Evolutionary conservation across 2,329 filamentous ascomycete genomes (phyloP).

Genomic region (Sclerotinia glacialis): DNA sequence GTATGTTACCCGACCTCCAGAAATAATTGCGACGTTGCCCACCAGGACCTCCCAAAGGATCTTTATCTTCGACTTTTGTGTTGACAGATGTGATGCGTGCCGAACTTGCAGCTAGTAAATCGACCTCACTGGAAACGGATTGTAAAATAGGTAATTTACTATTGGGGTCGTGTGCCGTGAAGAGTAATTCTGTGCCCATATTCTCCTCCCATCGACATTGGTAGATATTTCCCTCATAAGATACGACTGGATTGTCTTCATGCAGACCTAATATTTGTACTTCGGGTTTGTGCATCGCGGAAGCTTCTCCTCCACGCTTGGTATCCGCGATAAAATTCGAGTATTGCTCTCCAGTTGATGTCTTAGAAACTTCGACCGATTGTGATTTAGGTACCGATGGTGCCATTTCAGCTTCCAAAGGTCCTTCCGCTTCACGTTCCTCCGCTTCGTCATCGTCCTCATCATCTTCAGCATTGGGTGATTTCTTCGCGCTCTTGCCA

Average conservation of each 20-base stretch:
- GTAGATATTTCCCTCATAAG: constrained; percentile 75
- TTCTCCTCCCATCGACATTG: constrained; percentile 78
- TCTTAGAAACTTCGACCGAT: background rate
- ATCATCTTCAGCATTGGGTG: constrained; percentile 12
- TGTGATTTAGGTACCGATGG: constrained; percentile 29
- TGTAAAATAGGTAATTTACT: constrained; percentile 48
- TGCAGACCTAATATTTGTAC: constrained; percentile 86
- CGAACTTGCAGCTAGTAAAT: constrained; percentile 69
- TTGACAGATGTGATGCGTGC: constrained; percentile 64
- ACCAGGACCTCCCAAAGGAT: constrained; percentile 9
- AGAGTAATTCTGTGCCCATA: constrained; percentile 79
- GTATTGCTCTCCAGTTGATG: background rate
- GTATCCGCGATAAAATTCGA: constrained; percentile 20
- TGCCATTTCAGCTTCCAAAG: constrained; percentile 35
- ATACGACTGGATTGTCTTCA: constrained; percentile 70
- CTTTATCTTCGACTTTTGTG: constrained; percentile 24
- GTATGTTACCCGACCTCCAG: constrained; percentile 14
- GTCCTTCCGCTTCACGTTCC: constrained; percentile 28
- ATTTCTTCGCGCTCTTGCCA: constrained; percentile 14
- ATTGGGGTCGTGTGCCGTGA: constrained; percentile 51
- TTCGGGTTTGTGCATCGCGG: constrained; percentile 31
- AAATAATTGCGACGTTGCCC: constrained; percentile 9
- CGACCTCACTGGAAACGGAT: constrained; percentile 57
- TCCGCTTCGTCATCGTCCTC: constrained; percentile 24
- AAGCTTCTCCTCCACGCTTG: constrained; percentile 22